A percentile compares a stretch with the other conserved stretches of the same genome.
Conservation (phyloP, 805 yeast genomes). For the Blastobotrys terrestris region DNA sequence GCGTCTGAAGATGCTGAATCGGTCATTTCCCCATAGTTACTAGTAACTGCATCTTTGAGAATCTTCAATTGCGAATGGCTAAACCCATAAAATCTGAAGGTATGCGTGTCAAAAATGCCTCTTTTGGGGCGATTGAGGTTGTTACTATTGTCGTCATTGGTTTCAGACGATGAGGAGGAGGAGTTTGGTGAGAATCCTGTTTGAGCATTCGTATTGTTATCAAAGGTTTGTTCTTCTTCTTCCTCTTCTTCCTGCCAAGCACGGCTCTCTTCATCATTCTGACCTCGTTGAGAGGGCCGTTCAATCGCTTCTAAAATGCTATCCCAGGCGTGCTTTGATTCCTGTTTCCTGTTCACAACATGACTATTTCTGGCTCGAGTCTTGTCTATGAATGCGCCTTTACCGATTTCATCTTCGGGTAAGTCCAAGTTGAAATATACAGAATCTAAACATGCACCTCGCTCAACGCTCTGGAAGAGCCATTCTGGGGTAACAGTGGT, state of each 20-base stretch:
- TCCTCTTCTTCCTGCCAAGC: slow-evolving; percentile 1
- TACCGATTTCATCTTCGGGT: slow-evolving; percentile 30
- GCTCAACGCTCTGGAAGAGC: slow-evolving; percentile 36
- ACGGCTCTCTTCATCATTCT: too few relatives aligned
- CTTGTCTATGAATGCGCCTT: slow-evolving; percentile 24
- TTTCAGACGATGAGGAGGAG: too few relatives aligned
- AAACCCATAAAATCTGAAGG: slow-evolving; percentile 41
- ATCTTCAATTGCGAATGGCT: slow-evolving; percentile 33
- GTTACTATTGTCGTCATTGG: background rate
- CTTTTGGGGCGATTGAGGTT: background rate
- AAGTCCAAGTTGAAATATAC: slow-evolving; percentile 30
- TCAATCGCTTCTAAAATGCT: background rate
- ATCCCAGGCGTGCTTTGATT: background rate
- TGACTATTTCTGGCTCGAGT: background rate
- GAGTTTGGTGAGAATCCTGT: too few relatives aligned
- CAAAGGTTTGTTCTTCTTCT: background rate
- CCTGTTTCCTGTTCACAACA: background rate
- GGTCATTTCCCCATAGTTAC: slow-evolving; percentile 40
- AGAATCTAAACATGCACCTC: slow-evolving; percentile 37
- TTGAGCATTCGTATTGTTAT: too few relatives aligned
- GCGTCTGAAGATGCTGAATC: background rate
- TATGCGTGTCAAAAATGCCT: slow-evolving; percentile 36
- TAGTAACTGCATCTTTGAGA: slow-evolving; percentile 38
- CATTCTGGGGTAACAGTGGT: slow-evolving; percentile 40
- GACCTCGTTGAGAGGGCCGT: slow-evolving; percentile 5